Percentiles rank a stretch among this genome's conserved stretches.
Conservation (phyloP, 257 asterid species). For the Penstemon newberryi region DNA sequence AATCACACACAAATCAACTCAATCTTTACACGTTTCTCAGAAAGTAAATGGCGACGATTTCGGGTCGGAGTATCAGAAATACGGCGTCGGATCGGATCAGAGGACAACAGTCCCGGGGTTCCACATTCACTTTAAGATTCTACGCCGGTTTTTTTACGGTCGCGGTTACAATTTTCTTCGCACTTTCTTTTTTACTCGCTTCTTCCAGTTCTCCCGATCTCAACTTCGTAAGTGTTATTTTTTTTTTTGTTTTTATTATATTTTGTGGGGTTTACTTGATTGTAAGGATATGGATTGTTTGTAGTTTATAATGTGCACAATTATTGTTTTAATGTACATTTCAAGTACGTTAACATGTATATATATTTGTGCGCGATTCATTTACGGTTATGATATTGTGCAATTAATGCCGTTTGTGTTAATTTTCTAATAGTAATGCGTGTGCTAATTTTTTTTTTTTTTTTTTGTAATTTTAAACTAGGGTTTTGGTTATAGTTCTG, state of each 20-base stretch:
- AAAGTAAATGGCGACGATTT: slow-evolving; percentile 32
- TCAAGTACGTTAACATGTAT: slow-evolving; percentile 4
- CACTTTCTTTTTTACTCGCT: slow-evolving; percentile 31
- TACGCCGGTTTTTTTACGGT: slow-evolving; percentile 29
- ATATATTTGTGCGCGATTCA: slow-evolving; percentile 25
- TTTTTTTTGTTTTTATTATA: not conserved
- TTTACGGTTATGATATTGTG: slow-evolving; percentile 30
- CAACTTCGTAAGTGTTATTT: slow-evolving; percentile 30
- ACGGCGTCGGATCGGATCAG: not conserved
- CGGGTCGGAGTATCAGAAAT: slow-evolving; percentile 28
- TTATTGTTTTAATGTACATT: not conserved
- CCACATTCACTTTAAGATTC: slow-evolving; percentile 28
- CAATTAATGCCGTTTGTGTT: slow-evolving; percentile 16
- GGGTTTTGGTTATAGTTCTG: slow-evolving; percentile 23
- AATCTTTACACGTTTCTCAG: slow-evolving; percentile 1
- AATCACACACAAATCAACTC: slow-evolving; percentile 16
- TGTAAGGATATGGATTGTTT: not conserved
- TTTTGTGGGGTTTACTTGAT: not conserved
- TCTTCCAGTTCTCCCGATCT: slow-evolving; percentile 35
- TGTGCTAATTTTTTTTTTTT: not conserved
- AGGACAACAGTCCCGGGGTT: slow-evolving; percentile 23
- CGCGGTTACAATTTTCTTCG: slow-evolving; percentile 27
- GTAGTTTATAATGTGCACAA: slow-evolving; percentile 1
- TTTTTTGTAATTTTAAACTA: slow-evolving; percentile 15
- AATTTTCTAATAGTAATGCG: slow-evolving; percentile 12